phyloP scores from a whole-genome alignment of 1,284 basidiomycete species.

The Meripilus lineatus region DNA sequence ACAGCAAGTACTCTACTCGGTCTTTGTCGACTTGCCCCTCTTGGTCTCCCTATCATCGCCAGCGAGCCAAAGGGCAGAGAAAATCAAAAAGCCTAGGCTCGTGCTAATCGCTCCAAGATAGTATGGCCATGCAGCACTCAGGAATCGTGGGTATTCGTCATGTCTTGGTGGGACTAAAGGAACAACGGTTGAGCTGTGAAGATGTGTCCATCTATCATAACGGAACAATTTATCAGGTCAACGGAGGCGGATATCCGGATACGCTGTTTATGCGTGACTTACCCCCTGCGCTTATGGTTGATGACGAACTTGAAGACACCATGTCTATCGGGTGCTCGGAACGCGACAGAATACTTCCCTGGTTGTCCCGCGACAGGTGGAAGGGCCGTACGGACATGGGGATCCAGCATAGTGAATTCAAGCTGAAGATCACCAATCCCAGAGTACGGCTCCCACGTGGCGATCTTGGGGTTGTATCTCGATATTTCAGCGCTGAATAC shows the following conservation, averaged over 20 bases:
- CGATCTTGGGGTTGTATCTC: constrained; percentile 49
- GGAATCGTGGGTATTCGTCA: constrained; percentile 92
- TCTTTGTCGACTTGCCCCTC: constrained; percentile 24
- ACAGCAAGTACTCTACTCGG: constrained; percentile 16
- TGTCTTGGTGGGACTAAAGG: constrained; percentile 92
- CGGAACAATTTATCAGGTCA: too few species aligned
- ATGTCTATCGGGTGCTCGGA: constrained; percentile 90
- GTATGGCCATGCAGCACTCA: constrained; percentile 93
- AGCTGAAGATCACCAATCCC: constrained; percentile 79
- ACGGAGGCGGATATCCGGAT: too few species aligned
- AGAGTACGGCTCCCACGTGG: constrained; percentile 70
- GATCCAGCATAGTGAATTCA: constrained; percentile 98
- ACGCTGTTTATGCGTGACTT: too few species aligned
- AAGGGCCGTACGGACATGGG: constrained; percentile 79
- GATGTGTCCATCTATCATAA: constrained; percentile 73
- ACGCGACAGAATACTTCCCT: constrained; percentile 72
- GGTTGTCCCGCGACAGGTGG: constrained; percentile 46
- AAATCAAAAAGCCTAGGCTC: constrained; percentile 77
- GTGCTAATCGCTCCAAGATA: constrained; percentile 89
- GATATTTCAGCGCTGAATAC: constrained; percentile 74
- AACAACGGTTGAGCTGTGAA: constrained; percentile 72
- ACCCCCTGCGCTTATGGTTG: constrained; percentile 87
- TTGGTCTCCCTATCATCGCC: constrained; percentile 60
- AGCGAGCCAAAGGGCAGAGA: constrained; percentile 81
- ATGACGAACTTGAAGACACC: constrained; percentile 97